These are phyloP conservation scores for Pleurostoma richardsiae DNA, from an alignment of 2,329 filamentous ascomycete genomes.

Conservation along the genomic window DNA sequence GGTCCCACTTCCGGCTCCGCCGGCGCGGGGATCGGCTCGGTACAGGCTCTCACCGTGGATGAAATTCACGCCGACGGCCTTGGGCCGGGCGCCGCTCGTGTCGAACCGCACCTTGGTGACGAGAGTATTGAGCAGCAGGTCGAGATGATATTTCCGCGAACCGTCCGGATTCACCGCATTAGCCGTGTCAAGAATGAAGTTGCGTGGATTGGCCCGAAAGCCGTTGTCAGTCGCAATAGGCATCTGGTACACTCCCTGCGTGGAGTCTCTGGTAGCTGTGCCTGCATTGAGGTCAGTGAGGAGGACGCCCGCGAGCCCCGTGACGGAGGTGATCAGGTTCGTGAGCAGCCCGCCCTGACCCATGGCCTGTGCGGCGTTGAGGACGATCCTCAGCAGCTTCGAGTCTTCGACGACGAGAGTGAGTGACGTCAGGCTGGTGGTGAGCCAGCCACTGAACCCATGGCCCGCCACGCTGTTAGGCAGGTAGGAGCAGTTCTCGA, in stretches of 20 bases:
- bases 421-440: slow-evolving; percentile 43
- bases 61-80: slow-evolving; percentile 6
- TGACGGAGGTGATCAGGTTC: slow-evolving; percentile 28
- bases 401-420: slow-evolving; percentile 44
- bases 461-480: slow-evolving; percentile 36
- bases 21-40: slow-evolving; percentile 45
- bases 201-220: slow-evolving; percentile 33
- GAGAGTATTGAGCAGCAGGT: slow-evolving; percentile 6
- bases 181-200: slow-evolving; percentile 4
- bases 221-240: slow-evolving; percentile 33
- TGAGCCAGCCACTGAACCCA: slow-evolving; percentile 53
- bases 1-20: slow-evolving; percentile 15
- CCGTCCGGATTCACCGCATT: slow-evolving; percentile 2
- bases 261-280: slow-evolving; percentile 34
- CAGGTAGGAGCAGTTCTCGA: slow-evolving; percentile 44
- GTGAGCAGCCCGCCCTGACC: slow-evolving; percentile 24
- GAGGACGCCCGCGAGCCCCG: slow-evolving; percentile 42
- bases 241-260: slow-evolving; percentile 50
- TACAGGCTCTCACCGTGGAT: slow-evolving; percentile 37
- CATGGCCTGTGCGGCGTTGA: slow-evolving; percentile 46
- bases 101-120: slow-evolving; percentile 8
- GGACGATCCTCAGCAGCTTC: slow-evolving; percentile 46
- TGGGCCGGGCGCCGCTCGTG: background rate
- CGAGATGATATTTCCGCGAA: slow-evolving; percentile 2
- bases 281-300: slow-evolving; percentile 41